Evolutionary conservation across 139 green algal genomes (phyloP), one percentile per base, ranked within the genome.

Genomic region (Zygnema cylindricum): DNA sequence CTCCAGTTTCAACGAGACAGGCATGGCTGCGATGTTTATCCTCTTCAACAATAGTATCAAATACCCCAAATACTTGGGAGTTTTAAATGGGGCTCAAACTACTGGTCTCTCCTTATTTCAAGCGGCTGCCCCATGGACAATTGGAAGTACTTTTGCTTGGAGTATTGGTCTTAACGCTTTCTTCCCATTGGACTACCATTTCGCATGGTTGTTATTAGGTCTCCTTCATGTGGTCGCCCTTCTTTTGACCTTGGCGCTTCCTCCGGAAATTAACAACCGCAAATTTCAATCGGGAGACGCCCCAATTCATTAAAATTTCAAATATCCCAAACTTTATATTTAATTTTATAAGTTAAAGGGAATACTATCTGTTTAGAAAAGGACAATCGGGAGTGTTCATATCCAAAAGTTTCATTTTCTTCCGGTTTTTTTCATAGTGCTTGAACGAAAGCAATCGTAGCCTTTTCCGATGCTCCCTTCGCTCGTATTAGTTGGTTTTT

Each of bases 121-220:
- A 7, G 77, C 77, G 3, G 3, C 21, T 23, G 77, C 38, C 7
- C 77, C 77, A 3, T 76, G 7, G 3, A 7, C 3, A 21, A 23
- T 57, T 7, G 77, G 77, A 16, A 85, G 77, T 23, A 16, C 79
- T 11, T 85, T 76, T 23, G 77, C 77, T 3, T 85, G 77, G 77
- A 49, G 16, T 11, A 3, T 41, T 23, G 35, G 38, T 11, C 3
- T 16, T 3, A 7, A 11, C 77, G 38, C 32, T 11, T 39, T 3
- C 3, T 85, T 85, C 22, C 77, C 77, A 2, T 23, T 85, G 3
- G 77, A 85, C 40, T 85, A 54, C 77, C 77, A 85, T 23, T 21
- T 85, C n/a, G 77, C 77, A 23, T 85, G 36, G 38, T 11, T 85
- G 77, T 11, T 85, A 7, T 11, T 85, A 11, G 77, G 77, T 21